Percentiles rank a stretch among this genome's conserved stretches.
Conservation (phyloP, 116 monocot species). For the Papilionanthe hybrid region DNA sequence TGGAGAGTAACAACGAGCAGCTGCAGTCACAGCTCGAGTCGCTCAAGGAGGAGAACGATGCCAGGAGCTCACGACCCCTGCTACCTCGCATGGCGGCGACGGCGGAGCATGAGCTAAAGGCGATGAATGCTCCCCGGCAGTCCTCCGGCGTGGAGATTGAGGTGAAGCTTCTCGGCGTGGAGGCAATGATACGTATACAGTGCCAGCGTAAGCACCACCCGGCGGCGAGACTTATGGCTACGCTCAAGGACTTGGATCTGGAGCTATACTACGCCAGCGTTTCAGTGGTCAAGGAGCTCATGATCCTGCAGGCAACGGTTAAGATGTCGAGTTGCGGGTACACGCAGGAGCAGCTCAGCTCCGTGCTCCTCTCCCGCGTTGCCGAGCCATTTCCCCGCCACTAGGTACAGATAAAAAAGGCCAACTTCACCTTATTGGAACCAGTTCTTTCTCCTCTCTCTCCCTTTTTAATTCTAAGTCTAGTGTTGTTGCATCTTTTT, state of each 20-base stretch:
- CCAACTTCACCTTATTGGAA: background rate
- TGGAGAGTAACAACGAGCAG: conserved; percentile 52
- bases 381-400: conserved; percentile 8
- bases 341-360: conserved; percentile 43
- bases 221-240: conserved; percentile 34
- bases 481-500: background rate
- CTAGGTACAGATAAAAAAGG: background rate
- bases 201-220: conserved; percentile 41
- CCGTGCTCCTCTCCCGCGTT: conserved; percentile 25
- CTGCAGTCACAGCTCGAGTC: conserved; percentile 22
- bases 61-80: background rate
- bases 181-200: conserved; percentile 50
- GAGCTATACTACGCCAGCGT: conserved; percentile 44
- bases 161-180: conserved; percentile 34
- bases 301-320: conserved; percentile 53
- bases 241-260: conserved; percentile 38
- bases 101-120: background rate
- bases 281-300: conserved; percentile 43
- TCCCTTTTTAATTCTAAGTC: no score
- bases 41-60: conserved; percentile 10
- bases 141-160: conserved; percentile 25
- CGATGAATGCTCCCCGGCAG: background rate
- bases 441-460: background rate
- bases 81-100: background rate
- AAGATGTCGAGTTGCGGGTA: conserved; percentile 37